Evolutionary conservation across 768 basidiomycete genomes (phyloP).

Genomic region (Rhodosporidiobolus sp.): DNA sequence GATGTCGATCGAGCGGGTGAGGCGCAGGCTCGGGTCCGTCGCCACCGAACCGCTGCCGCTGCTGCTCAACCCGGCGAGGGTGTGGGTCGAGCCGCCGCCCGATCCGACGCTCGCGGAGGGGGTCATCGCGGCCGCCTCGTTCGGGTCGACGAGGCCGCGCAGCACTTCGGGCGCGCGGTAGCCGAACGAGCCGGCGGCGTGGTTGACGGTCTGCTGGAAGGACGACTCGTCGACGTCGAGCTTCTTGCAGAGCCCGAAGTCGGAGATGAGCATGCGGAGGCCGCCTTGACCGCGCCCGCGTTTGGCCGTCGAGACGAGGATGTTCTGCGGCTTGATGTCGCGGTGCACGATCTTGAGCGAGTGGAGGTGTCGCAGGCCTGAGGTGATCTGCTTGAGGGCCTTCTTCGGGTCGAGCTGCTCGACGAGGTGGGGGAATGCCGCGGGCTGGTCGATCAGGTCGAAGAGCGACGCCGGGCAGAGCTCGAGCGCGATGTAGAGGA

Average conservation of each 20-base stretch:
- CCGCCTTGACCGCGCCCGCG: constrained; percentile 50
- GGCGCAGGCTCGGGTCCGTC: constrained; percentile 57
- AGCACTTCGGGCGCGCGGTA: constrained; percentile 98
- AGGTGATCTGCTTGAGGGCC: constrained; percentile 78
- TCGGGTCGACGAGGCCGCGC: constrained; percentile 86
- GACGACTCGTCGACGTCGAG: constrained; percentile 94
- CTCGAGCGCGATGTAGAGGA: constrained; percentile 96
- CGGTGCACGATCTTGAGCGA: constrained; percentile 93
- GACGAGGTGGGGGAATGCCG: constrained; percentile 68
- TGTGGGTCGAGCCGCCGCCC: constrained; percentile 52
- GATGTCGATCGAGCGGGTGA: constrained; percentile 94
- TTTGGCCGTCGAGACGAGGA: constrained; percentile 68
- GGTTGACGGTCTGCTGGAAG: constrained; percentile 87
- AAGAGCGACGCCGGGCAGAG: constrained; percentile 86
- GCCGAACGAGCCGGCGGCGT: constrained; percentile 88
- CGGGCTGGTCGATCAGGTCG: constrained; percentile 76
- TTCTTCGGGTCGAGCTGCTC: constrained; percentile 79
- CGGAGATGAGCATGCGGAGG: constrained; percentile 85
- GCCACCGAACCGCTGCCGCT: constrained; percentile 52
- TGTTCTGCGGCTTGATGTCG: constrained; percentile 98
- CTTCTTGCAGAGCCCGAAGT: constrained; percentile 95
- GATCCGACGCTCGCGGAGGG: constrained; percentile 56
- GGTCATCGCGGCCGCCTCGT: constrained; percentile 56
- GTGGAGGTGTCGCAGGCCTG: constrained; percentile 84
- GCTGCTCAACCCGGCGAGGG: constrained; percentile 48